phyloP scores from a whole-genome alignment of 805 yeast genomes.

The Metschnikowia drakensbergensis region DNA sequence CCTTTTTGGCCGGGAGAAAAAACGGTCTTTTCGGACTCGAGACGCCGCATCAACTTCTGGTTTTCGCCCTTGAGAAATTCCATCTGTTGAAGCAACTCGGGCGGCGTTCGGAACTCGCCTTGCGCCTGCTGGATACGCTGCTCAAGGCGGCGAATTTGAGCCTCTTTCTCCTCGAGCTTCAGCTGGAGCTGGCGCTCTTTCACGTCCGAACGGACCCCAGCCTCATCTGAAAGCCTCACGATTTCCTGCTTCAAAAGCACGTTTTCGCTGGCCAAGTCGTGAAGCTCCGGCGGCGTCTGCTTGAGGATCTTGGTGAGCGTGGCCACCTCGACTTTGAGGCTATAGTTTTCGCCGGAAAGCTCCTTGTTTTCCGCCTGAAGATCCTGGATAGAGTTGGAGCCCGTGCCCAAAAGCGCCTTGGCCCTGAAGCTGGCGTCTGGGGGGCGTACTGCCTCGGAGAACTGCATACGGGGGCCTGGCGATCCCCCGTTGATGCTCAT shows the following conservation, averaged over 20 bases:
- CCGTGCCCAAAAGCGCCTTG: conserved; percentile 6
- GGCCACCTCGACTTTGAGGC: conserved; percentile 42
- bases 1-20: conserved; percentile 4
- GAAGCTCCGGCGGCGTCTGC: conserved; percentile 42
- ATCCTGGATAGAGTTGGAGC: conserved; percentile 22
- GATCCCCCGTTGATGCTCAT: background rate
- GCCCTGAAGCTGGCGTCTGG: background rate
- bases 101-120: conserved; percentile 10
- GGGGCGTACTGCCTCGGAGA: conserved; percentile 1
- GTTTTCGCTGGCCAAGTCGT: conserved; percentile 36
- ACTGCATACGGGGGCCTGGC: conserved; percentile 2
- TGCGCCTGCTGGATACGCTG: background rate
- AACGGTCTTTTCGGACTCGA: conserved; percentile 6
- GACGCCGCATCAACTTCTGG: conserved; percentile 18
- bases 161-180: conserved; percentile 11
- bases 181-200: conserved; percentile 6
- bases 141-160: conserved; percentile 10
- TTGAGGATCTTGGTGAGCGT: conserved; percentile 37
- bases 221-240: conserved; percentile 6
- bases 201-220: background rate
- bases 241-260: conserved; percentile 25
- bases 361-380: conserved; percentile 24
- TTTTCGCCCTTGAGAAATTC: conserved; percentile 20
- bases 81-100: conserved; percentile 16
- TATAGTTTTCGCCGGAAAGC: conserved; percentile 41